Base-by-base conservation (phyloP, 139 green algal species). In the Chlorella sp. region DNA sequence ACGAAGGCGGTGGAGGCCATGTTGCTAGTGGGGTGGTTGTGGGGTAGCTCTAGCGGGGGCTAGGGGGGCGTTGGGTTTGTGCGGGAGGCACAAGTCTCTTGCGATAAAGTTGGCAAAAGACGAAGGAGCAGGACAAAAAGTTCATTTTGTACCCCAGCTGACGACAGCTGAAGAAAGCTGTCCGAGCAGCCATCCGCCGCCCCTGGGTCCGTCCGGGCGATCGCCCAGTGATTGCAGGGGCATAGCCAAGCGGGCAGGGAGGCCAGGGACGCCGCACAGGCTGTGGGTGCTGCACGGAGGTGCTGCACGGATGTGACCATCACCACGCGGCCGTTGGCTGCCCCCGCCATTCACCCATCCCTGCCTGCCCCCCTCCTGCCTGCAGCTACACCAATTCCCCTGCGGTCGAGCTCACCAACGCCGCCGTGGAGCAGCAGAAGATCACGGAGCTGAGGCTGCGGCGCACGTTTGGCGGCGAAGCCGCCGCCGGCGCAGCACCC, bases 381-480 rank as follows among this genome's bases (percentile, higher is more conserved):
- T 66, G 19, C 90, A 96, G 92, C 84, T 94, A 91, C 40, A 19
- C 18, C 37, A 97, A 96, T 69, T 22, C 87, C 12, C 96, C 97
- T 0, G 89, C 95, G 76, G 87, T 93, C 53, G 97, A 98, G 92
- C 86, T 98, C 28, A 42, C 61, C 1, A 81, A 81, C 19, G 97
- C 97, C 0, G 97, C 97, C 0, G 64, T 75, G 26, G 97, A 99
- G 94, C 97, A 99, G 91, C 96, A 98, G 95, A 97, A 98, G 89
- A 99, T 99, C 81, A 99, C 98, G 14, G 96, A 99, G 95, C 91
- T 98, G 57, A 92, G 97, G 2, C 90, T 99, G n/a, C 42, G 83
- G 1, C 95, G 93, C 80, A 81, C 98, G 32, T 78, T 96, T 77
- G 83, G 83, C 32, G 53, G 42, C 40, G 83, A 2, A 0, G 83